phyloP scores from a whole-genome alignment of 177 flowering plant genomes.

The Vitis hybrid region DNA sequence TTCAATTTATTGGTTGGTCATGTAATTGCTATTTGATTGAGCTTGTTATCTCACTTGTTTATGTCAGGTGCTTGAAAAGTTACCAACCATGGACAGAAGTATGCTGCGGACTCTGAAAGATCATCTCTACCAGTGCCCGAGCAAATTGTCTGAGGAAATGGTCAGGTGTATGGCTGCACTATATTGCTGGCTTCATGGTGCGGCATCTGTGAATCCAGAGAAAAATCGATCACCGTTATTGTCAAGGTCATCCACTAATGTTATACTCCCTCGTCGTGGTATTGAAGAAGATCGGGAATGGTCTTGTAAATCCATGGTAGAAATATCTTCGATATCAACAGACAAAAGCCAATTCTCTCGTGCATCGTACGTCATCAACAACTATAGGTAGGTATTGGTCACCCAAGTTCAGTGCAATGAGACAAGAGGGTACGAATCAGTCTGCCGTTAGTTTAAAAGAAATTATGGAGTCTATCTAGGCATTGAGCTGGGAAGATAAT shows the following conservation, averaged over 20 bases:
- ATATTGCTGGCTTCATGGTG: slow-evolving; percentile 58
- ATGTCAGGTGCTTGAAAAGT: slow-evolving; percentile 38
- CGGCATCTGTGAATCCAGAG: slow-evolving; percentile 37
- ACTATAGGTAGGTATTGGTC: slow-evolving; percentile 49
- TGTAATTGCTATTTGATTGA: slow-evolving; percentile 7
- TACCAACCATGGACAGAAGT: slow-evolving; percentile 29
- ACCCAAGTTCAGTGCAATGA: too few relatives aligned
- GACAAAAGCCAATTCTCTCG: slow-evolving; percentile 33
- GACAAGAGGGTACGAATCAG: too few relatives aligned
- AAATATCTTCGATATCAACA: slow-evolving; percentile 65
- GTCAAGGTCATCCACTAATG: slow-evolving; percentile 58
- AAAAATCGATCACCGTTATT: slow-evolving; percentile 43
- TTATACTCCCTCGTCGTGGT: slow-evolving; percentile 38
- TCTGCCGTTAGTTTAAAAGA: too few relatives aligned
- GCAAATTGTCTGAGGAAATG: slow-evolving; percentile 82
- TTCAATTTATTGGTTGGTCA: slow-evolving; percentile 39
- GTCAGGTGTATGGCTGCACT: slow-evolving; percentile 79
- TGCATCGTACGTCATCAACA: slow-evolving; percentile 35
- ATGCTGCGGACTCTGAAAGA: slow-evolving; percentile 61
- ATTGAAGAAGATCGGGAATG: slow-evolving; percentile 36
- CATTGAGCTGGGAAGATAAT: too few relatives aligned
- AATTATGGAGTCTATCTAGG: too few relatives aligned
- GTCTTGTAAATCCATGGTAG: slow-evolving; percentile 53
- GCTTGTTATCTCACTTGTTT: slow-evolving; percentile 8
- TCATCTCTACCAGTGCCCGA: slow-evolving; percentile 75